phyloP scores from a whole-genome alignment of 2,329 filamentous ascomycete species.

The Claviceps sp. region DNA sequence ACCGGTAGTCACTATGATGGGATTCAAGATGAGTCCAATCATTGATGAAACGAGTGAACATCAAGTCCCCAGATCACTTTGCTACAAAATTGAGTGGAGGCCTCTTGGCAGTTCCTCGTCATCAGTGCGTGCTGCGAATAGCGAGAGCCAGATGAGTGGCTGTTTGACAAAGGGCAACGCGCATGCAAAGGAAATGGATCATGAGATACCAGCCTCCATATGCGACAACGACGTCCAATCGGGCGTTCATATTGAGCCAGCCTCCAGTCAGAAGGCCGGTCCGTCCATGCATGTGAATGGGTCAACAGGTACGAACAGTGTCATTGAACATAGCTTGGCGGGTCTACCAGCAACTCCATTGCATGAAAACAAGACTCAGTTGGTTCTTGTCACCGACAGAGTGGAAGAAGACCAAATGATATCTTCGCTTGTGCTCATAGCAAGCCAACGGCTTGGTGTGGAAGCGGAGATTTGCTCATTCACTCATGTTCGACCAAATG shows the following conservation, averaged over 20 bases:
- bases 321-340: neutral
- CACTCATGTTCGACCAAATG: slow-evolving; percentile 4
- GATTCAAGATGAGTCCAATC: slow-evolving; percentile 27
- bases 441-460: slow-evolving; percentile 6
- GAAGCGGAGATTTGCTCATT: slow-evolving; percentile 11
- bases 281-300: neutral
- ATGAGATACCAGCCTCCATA: neutral
- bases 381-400: slow-evolving; percentile 15
- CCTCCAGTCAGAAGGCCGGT: neutral
- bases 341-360: neutral
- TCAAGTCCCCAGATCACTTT: slow-evolving; percentile 18
- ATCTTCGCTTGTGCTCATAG: slow-evolving; percentile 6
- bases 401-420: slow-evolving; percentile 10
- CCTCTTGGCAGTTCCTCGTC: slow-evolving; percentile 7
- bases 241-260: neutral
- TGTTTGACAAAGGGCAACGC: neutral
- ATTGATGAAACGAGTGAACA: slow-evolving; percentile 16
- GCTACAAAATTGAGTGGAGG: slow-evolving; percentile 34
- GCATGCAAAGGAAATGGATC: neutral
- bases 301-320: neutral
- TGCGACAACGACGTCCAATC: neutral
- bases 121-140: too few relatives aligned
- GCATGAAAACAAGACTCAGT: neutral
- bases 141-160: neutral
- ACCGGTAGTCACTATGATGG: slow-evolving; percentile 22